Evolutionary conservation across 2,329 filamentous ascomycete species (phyloP), one percentile per base, ranked within the genome.

Genomic region (Mariannaea elegans): DNA sequence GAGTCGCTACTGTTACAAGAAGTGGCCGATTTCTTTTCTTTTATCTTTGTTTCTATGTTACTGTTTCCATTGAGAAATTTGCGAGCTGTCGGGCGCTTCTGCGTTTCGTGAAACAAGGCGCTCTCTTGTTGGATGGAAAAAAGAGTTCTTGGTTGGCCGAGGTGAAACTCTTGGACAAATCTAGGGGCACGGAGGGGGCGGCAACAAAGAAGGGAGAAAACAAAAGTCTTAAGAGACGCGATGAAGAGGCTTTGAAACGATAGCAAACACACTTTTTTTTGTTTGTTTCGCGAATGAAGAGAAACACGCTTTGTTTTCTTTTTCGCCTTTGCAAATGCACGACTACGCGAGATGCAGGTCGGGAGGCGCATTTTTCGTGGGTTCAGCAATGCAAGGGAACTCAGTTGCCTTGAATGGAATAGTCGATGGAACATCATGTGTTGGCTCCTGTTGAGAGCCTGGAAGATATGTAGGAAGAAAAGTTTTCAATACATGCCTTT

Each of bases 81-180:
- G 58, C 24, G 19, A 27, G 39, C 23, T 49, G 34, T 59, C 36
- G 34, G 29, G 66, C 65, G 60, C 59, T 68, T 71, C 63, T 65
- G 63, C 65, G 65, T 61, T 67, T 69, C 29, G 61, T 69, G 68
- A 65, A 70, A 70, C 68, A 45, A 56, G 57, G 36, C 55, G 31
- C 23, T 45, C 61, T 61, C 58, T 66, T 24, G 52, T 59, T 54
- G 51, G 56, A 61, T 56, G 51, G 59, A 45, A 27, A 5, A 5
- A 34, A 47, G 55, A 18, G 42, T 27, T 7, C 34, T 57, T 68
- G 67, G 67, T 69, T 69, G 67, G 56, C 36, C 21, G 32, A 31
- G n/a, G 36, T 27, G 24, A 6, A 57, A 39, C 32, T 12, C 31
- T 19, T 9, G 34, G 34, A 24, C 41, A 53, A 46, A 47, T 38